Evolutionary conservation across 352 stramenopile species (phyloP), one percentile per base, ranked within the genome.

Genomic region (Phytophthora pistaciae): DNA sequence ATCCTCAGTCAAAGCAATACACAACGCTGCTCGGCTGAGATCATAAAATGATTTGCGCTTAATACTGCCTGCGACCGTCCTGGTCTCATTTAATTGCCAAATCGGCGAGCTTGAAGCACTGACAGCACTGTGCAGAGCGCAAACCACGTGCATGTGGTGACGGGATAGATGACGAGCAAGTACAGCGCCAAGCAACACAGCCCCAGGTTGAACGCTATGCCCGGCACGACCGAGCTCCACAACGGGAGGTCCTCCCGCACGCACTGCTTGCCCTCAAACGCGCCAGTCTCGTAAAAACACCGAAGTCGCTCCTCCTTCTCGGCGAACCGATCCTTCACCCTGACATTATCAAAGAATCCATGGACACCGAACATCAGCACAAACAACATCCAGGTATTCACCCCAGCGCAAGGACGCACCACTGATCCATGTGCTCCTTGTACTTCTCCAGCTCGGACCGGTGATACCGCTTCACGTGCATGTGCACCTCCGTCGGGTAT

Each of bases 291-390:
- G 75, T 96, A 94, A 60, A 94, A 96, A 58, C 65, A 56, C 33
- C 75, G 68, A 44, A 96, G 73, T 20, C 88, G 74, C 33, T 90
- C 75, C 62, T 95, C 88, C 49, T 95, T 95, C 54, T 87, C 88
- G 14, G 78, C 76, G 75, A 94, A 96, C 8, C 82, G 75, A 1
- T 68, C 61, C 50, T 66, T 46, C 38, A 46, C 13, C 38, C 38
- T 46, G 1, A 42, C 10, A 36, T 50, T 14, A 33, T 31, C 31
- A 13, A 21, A 56, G 13, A 48, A 49, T 4, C 36, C 18, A 44
- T 8, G 1, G 3, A 29, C 1, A 29, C 1, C 25, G 3, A 29
- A 29, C 36, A 18, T 46, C 14, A 46, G 38, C 38, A 46, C 38
- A 46, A n/a, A 46, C 13, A n/a, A 18, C 7, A 46, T 3, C 42